Conservation (phyloP, 352 stramenopile genomes). For the Globisporangium paroecandrum region DNA sequence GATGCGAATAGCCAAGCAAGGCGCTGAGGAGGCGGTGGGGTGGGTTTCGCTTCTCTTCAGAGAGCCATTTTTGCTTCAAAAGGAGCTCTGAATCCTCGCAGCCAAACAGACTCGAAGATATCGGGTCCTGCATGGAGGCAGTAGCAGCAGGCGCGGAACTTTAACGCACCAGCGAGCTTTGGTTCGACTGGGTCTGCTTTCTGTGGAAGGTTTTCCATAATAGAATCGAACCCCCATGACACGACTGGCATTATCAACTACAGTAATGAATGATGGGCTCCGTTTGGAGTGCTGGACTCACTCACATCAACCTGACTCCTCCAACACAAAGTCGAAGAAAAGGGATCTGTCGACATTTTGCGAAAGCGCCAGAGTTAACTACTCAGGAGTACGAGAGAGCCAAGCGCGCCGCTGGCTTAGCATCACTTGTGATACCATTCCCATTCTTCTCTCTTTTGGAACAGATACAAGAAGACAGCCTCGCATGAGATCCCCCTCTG, state of each 20-base stretch:
- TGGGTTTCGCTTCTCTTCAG: neutral
- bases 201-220: slow-evolving; percentile 5
- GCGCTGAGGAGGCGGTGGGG: neutral
- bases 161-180: neutral
- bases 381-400: no score
- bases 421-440: neutral
- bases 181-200: neutral
- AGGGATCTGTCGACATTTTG: neutral
- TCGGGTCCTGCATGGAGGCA: neutral
- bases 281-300: neutral
- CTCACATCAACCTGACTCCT: neutral
- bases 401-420: neutral
- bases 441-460: neutral
- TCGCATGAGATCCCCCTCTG: neutral
- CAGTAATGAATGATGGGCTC: neutral
- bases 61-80: slow-evolving; percentile 2
- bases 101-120: neutral
- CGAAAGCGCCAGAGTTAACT: no score
- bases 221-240: neutral
- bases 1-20: neutral
- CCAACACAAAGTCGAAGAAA: neutral
- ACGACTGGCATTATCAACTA: no score
- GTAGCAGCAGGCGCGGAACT: neutral
- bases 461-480: neutral
- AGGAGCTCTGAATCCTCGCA: neutral